A percentile compares a stretch with the other conserved stretches of the same genome.
These are phyloP conservation scores for Globisporangium cederbergense DNA, from an alignment of 352 stramenopile species.

Conservation along the genomic window DNA sequence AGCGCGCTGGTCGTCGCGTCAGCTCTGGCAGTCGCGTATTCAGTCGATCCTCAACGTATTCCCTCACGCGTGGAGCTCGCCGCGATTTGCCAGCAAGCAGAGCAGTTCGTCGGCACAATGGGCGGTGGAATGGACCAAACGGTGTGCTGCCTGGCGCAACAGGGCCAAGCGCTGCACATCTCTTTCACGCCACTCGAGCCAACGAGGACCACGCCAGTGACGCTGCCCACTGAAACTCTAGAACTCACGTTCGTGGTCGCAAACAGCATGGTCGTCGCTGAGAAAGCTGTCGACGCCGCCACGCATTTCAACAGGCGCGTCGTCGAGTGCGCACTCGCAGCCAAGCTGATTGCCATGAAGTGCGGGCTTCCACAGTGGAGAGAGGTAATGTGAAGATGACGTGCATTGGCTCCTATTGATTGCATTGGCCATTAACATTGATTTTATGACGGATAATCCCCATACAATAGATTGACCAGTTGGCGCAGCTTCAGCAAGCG, in stretches of 20 bases:
- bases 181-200: conserved; percentile 42
- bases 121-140: conserved; percentile 86
- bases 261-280: conserved; percentile 58
- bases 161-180: conserved; percentile 52
- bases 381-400: conserved; percentile 21
- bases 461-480: conserved; percentile 31
- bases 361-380: conserved; percentile 32
- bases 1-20: conserved; percentile 75
- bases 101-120: conserved; percentile 72
- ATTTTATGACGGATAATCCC: background rate
- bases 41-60: background rate
- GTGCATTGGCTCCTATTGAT: no score
- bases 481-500: conserved; percentile 39
- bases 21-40: conserved; percentile 32
- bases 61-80: conserved; percentile 36
- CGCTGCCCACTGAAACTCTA: conserved; percentile 22
- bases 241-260: conserved; percentile 67
- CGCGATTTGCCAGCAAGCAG: conserved; percentile 44
- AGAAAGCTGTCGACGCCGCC: conserved; percentile 72
- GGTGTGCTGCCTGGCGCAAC: conserved; percentile 49
- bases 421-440: no score
- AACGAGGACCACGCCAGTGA: conserved; percentile 20
- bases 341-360: conserved; percentile 65
- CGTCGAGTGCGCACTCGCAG: conserved; percentile 68
- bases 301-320: conserved; percentile 79